A percentile compares a stretch with the other conserved stretches of the same genome.
phyloP scores from a whole-genome alignment of 106 monocot species.

The Dendrobium catenatum region DNA sequence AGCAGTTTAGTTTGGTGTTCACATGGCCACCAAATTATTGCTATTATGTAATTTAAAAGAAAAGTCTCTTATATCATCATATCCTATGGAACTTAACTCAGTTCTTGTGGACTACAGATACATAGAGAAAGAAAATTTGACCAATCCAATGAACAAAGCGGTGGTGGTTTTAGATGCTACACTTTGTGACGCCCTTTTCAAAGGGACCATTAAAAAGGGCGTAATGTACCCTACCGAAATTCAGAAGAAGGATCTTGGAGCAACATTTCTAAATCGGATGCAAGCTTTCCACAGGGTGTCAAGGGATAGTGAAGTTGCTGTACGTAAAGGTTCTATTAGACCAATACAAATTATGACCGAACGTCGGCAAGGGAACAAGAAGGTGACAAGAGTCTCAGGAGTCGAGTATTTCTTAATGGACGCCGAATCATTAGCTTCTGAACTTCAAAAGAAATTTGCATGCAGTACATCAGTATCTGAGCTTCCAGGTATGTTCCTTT shows the following conservation, averaged over 20 bases:
- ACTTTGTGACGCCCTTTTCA: slow-evolving; percentile 92
- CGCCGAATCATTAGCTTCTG: slow-evolving; percentile 75
- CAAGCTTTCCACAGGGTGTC: slow-evolving; percentile 69
- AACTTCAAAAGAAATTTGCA: slow-evolving; percentile 97
- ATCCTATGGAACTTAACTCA: neutral
- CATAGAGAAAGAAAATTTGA: slow-evolving; percentile 76
- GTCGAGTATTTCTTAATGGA: slow-evolving; percentile 82
- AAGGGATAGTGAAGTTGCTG: slow-evolving; percentile 49
- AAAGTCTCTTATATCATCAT: neutral
- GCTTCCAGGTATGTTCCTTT: slow-evolving; percentile 68
- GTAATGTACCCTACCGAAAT: slow-evolving; percentile 76
- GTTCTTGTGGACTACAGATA: slow-evolving; percentile 39
- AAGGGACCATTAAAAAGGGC: slow-evolving; percentile 88
- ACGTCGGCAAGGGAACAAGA: slow-evolving; percentile 92
- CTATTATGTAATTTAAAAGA: neutral
- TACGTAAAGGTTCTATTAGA: slow-evolving; percentile 71
- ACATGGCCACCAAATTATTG: neutral
- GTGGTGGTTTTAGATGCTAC: slow-evolving; percentile 67
- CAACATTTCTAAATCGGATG: slow-evolving; percentile 77
- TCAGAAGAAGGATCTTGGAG: slow-evolving; percentile 89
- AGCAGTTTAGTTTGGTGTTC: neutral
- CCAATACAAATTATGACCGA: slow-evolving; percentile 87
- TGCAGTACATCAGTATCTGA: slow-evolving; percentile 89
- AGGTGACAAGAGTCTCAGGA: slow-evolving; percentile 83
- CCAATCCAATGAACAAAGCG: slow-evolving; percentile 60